Conservation (phyloP, 345 rosid species). For the Angophora floribunda region DNA sequence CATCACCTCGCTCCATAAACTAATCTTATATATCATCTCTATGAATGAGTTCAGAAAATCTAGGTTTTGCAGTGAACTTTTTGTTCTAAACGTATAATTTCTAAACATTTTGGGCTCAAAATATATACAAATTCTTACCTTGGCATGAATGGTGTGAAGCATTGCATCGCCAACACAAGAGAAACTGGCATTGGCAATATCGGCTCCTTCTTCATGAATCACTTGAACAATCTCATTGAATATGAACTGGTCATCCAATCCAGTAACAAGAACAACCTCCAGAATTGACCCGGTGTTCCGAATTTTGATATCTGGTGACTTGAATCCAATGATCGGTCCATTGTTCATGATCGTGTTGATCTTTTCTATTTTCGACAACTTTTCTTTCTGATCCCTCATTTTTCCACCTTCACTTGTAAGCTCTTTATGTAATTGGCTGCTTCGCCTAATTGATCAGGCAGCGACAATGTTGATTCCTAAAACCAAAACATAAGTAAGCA, state of each 20-base stretch:
- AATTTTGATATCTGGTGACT: background rate
- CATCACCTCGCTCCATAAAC: background rate
- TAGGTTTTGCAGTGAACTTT: background rate
- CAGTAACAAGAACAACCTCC: slow-evolving; percentile 28
- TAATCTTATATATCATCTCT: background rate
- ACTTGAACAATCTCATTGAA: slow-evolving; percentile 27
- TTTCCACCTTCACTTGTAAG: slow-evolving; percentile 42
- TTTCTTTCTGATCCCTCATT: slow-evolving; percentile 40
- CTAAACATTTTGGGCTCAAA: background rate
- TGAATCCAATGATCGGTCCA: background rate
- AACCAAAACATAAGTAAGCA: background rate
- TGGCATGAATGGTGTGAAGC: slow-evolving; percentile 24
- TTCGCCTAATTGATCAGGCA: slow-evolving; percentile 49
- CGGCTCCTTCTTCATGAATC: slow-evolving; percentile 28
- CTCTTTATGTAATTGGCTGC: slow-evolving; percentile 51
- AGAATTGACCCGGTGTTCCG: background rate
- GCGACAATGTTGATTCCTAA: slow-evolving; percentile 21
- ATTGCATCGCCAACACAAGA: slow-evolving; percentile 8
- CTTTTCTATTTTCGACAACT: slow-evolving; percentile 1
- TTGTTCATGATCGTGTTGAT: background rate
- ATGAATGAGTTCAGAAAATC: background rate
- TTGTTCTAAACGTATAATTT: background rate
- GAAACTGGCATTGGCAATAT: slow-evolving; percentile 24
- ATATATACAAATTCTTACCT: slow-evolving; percentile 14
- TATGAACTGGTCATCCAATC: slow-evolving; percentile 9